Conservation (phyloP, 495 filamentous ascomycete species). For the Aspergillus egyptiacus region DNA sequence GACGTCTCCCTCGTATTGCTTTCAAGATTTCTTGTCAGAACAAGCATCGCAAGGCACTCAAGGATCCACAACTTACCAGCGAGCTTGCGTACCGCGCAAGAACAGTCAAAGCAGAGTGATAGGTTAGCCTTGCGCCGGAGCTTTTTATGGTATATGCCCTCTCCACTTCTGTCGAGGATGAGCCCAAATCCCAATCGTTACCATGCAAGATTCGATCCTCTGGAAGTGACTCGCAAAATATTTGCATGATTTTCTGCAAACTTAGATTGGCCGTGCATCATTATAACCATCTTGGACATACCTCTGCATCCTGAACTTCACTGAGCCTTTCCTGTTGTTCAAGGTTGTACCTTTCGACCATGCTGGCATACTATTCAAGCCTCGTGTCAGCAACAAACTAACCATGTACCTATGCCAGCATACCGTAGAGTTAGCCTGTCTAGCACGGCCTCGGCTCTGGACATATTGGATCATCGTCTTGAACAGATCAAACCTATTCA, state of each 20-base stretch:
- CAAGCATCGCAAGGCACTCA: not conserved
- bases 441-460: constrained; percentile 86
- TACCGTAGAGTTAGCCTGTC: constrained; percentile 61
- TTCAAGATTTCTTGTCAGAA: not conserved
- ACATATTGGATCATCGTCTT: constrained; percentile 90
- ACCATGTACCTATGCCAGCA: not conserved
- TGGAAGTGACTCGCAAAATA: constrained; percentile 71
- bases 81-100: constrained; percentile 59
- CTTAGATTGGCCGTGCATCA: constrained; percentile 27
- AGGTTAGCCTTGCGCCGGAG: constrained; percentile 78
- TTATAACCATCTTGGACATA: constrained; percentile 15
- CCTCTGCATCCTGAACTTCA: constrained; percentile 53
- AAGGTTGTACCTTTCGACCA: constrained; percentile 65
- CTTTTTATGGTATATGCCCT: constrained; percentile 55
- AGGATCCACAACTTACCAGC: constrained; percentile 36
- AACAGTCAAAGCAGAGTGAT: constrained; percentile 59
- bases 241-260: constrained; percentile 49
- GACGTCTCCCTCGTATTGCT: constrained; percentile 57
- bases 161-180: constrained; percentile 50
- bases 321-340: constrained; percentile 49
- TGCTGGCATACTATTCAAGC: constrained; percentile 59
- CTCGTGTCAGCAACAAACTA: not conserved
- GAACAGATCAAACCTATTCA: constrained; percentile 76
- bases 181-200: constrained; percentile 49
- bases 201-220: constrained; percentile 66